Evolutionary conservation across 2,329 filamentous ascomycete species (phyloP), one percentile per base, ranked within the genome.

Genomic region (Gremmenia infestans): DNA sequence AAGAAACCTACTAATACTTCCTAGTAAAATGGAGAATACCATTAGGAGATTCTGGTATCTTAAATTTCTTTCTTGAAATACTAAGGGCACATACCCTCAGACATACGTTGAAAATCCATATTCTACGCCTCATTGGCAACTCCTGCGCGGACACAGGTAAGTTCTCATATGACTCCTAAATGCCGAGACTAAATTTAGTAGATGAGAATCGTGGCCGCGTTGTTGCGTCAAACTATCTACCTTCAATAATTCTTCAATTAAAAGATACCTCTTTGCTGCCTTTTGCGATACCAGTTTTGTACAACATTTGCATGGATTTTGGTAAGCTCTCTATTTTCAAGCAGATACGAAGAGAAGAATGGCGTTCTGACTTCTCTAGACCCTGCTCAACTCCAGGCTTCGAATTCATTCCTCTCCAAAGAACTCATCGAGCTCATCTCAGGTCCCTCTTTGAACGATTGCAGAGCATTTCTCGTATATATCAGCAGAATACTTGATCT

Each of bases 281-380:
- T 7, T 81, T 81, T 65, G 74, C 76, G 37, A 76, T 86, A 42
- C 80, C 82, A 0, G 83, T 86, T 7, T 70, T 86, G 4, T 84
- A 80, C 68, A 87, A 87, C 64, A 75, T 85, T 48, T 77, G 82
- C 53, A 76, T 86, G 14, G 83, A 87, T 65, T 86, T 84, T 65
- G 81, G 82, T 85, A 67, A 70, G 75, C 43, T 46, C 35, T 19
- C 17, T 32, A 36, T 19, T n/a, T 32, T 11, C 11, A 23, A 47
- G 8, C 12, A 17, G 4, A 5, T 23, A 4, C n/a, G n/a, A n/a
- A n/a, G n/a, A n/a, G 1, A 3, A 23, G 28, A 19, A 48, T 64
- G 70, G 45, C 69, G 54, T 19, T 28, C 14, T 48, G 23, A 59
- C 49, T 28, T 47, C 2, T 17, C 17, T 53, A 86, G 82, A 68